Base-by-base conservation (phyloP, 164 flowering plant genomes). In the Vitis amurensis region DNA sequence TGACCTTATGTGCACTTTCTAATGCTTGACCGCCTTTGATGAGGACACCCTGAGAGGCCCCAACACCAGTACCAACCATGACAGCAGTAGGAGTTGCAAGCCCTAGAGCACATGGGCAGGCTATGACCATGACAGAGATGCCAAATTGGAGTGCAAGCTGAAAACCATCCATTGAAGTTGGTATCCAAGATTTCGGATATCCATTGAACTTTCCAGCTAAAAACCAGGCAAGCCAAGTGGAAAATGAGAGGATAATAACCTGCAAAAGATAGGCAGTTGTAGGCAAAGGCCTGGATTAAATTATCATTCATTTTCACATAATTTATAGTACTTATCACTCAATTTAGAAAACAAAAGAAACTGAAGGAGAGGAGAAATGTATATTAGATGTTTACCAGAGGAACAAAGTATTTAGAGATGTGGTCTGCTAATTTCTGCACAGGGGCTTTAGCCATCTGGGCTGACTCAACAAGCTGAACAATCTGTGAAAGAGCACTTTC, bases 1-100 rank as follows among this genome's bases (percentile, higher is more conserved):
- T 58, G 15, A 91, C 99, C 94, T 89, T 91, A 63, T 94, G 95
- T 47, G 99, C 86, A 73, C 86, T 87, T 80, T 92, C 98, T 58
- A 94, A 74, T 55, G 98, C 98, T 68, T 88, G 91, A n/a, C 98
- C 99, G 1, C 99, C 99, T 82, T 94, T 94, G 65, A 92, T 94
- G 50, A 92, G 78, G 15, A 94, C 88, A 56, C 98, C 96, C 76
- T 85, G 94, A 77, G 97, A 83, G 66, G 98, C 99, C 67, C 98
- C 97, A 69, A 91, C 94, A 19, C 97, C 98, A 11, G 99, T 94
- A 51, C 95, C 97, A 79, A 94, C 99, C 99, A 94, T 94, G 50
- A 94, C 96, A 10, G 99, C 98, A 2, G 97, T 92, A 1, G 99
- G 97, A 66, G 98, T 92, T 14, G 97, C 97, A 59, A 94, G 80